Evolutionary conservation across 306 rosid genomes (phyloP).

Genomic region (Lathyrus tuberosus): DNA sequence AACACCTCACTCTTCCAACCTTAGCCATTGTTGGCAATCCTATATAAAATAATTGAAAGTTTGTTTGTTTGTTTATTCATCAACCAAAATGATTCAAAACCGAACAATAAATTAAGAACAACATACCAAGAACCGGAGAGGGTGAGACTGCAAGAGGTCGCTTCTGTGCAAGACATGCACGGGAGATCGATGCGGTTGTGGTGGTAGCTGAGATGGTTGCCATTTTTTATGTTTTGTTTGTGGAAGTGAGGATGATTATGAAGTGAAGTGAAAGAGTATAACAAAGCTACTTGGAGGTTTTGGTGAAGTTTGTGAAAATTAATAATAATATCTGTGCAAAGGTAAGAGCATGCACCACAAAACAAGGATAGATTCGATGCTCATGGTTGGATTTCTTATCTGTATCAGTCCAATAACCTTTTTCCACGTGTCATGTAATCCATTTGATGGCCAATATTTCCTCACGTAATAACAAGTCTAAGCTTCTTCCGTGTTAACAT

Average conservation of each 20-base stretch:
- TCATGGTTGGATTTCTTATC: constrained; percentile 68
- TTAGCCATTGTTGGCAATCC: constrained; percentile 68
- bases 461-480: neutral
- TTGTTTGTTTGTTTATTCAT: neutral
- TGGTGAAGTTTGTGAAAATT: constrained; percentile 35
- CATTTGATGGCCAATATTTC: constrained; percentile 3
- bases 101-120: neutral
- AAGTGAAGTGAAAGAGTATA: constrained; percentile 15
- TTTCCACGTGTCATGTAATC: constrained; percentile 63
- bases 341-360: constrained; percentile 50
- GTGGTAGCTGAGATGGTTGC: constrained; percentile 72
- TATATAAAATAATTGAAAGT: constrained; percentile 26
- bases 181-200: constrained; percentile 53
- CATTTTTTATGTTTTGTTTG: constrained; percentile 50
- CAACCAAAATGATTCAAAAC: neutral
- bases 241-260: constrained; percentile 1
- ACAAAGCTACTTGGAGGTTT: neutral
- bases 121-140: constrained; percentile 70
- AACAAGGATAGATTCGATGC: constrained; percentile 54
- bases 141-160: constrained; percentile 55
- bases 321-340: constrained; percentile 43
- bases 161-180: constrained; percentile 60
- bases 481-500: neutral
- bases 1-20: constrained; percentile 78
- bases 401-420: constrained; percentile 44